Evolutionary conservation across 805 yeast genomes (phyloP), one percentile per base, ranked within the genome.

Genomic region (Hanseniaspora clermontiae): DNA sequence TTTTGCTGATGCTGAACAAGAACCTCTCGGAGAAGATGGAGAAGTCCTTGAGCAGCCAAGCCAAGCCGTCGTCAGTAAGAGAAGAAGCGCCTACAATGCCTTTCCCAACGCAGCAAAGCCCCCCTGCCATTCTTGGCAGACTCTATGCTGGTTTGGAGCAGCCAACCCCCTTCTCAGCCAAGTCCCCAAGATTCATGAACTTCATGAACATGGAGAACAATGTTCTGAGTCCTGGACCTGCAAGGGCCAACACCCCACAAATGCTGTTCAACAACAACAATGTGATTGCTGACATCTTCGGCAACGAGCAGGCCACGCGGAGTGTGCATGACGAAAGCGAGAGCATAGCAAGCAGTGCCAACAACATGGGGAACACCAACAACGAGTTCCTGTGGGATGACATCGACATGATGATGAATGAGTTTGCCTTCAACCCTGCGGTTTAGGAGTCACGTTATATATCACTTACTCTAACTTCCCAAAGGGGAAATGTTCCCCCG

Each of bases 381-480:
- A 45, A 51, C 39, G 76, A 73, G 40, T 66, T 70, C 64, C 69
- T 73, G 1, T 74, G 76, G 89, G 84, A 83, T 64, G 95, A 88
- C 65, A 90, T 88, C 32, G 95, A 87, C 61, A 75, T 87, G 49
- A 85, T 88, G 58, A 87, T 88, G 95, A 87, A 85, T 65, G 95
- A 87, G 65, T 88, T 87, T 69, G 96, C 96, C 5, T 88, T 88
- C 72, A 87, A 85, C 61, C 81, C 87, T 3, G 63, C 68, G 11
- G 62, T 65, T 75, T 74, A 54, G 27, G 61, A 59, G 15, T 19
- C 24, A 24, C 15, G 19, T 20, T 15, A 38, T n/a, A 12, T n/a
- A 38, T 38, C 9, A 38, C 15, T 7, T 12, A n/a, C 15, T 14
- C 11, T 14, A n/a, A 29, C n/a, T 17, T 29, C 50, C 50, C 24